Evolutionary conservation across 371 early-diverging fungal species (phyloP).

Genomic region (Apophysomyces elegans): DNA sequence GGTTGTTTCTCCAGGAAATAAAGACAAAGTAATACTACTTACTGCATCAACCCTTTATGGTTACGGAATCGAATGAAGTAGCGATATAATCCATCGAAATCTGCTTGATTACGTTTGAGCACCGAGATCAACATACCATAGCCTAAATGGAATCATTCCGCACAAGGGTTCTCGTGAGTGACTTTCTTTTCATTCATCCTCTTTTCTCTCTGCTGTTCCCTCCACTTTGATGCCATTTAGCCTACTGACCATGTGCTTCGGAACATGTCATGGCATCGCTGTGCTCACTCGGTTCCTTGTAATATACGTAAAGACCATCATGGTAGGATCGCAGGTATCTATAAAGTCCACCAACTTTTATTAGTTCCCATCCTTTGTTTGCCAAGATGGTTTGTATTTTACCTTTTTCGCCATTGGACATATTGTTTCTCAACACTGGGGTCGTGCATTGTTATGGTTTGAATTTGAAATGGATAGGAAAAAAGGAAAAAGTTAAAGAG

Average conservation of each 20-base stretch:
- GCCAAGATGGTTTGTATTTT: neutral
- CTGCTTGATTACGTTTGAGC: conserved; percentile 59
- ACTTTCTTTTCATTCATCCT: neutral
- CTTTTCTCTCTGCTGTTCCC: too few relatives aligned
- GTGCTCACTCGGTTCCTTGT: conserved; percentile 50
- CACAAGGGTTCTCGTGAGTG: neutral
- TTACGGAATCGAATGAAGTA: conserved; percentile 62
- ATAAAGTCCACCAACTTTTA: neutral
- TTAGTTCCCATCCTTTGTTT: neutral
- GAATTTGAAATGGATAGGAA: conserved; percentile 7
- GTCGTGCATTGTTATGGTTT: conserved; percentile 8
- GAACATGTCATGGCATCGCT: conserved; percentile 50
- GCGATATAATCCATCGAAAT: conserved; percentile 63
- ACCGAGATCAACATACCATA: conserved; percentile 70
- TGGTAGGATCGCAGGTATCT: conserved; percentile 51
- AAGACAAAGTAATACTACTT: conserved; percentile 6
- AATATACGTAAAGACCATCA: conserved; percentile 50
- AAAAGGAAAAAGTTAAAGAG: conserved; percentile 12
- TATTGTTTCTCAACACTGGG: conserved; percentile 35
- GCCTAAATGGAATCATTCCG: conserved; percentile 27
- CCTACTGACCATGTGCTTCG: conserved; percentile 51
- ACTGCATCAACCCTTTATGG: conserved; percentile 60
- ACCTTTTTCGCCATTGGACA: conserved; percentile 31
- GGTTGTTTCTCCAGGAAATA: neutral
- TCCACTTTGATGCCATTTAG: too few relatives aligned